Evolutionary conservation across 2,329 filamentous ascomycete genomes (phyloP).

Genomic region (Microascus cirrosus): DNA sequence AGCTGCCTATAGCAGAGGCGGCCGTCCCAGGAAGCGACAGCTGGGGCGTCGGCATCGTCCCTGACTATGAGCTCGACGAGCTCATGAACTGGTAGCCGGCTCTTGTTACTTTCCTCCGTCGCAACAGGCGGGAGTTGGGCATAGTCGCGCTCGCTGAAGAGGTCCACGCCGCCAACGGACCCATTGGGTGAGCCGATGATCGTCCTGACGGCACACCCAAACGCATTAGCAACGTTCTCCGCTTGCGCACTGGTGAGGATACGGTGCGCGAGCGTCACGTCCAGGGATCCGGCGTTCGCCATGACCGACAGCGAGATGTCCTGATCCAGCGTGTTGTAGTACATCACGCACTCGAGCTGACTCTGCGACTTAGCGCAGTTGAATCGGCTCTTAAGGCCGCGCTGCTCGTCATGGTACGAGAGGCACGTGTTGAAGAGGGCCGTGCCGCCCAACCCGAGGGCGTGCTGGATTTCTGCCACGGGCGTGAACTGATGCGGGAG

Average conservation of each 20-base stretch:
- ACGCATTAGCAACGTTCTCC: constrained; percentile 36
- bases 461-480: constrained; percentile 33
- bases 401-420: constrained; percentile 30
- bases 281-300: constrained; percentile 27
- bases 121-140: constrained; percentile 29
- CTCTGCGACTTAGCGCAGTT: constrained; percentile 15
- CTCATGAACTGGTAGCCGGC: constrained; percentile 27
- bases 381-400: constrained; percentile 21
- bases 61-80: constrained; percentile 28
- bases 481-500: constrained; percentile 32
- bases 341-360: constrained; percentile 20
- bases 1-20: constrained; percentile 29
- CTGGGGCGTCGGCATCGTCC: constrained; percentile 24
- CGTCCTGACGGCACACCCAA: constrained; percentile 37
- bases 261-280: constrained; percentile 30
- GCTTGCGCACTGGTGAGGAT: constrained; percentile 30
- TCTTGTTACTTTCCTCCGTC: constrained; percentile 21
- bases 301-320: constrained; percentile 33
- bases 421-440: constrained; percentile 40
- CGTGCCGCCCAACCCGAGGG: constrained; percentile 26
- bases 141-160: constrained; percentile 44
- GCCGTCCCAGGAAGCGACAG: constrained; percentile 33
- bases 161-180: constrained; percentile 32
- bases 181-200: constrained; percentile 29
- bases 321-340: constrained; percentile 30